Percentiles rank a stretch among this genome's conserved stretches.
These are phyloP conservation scores for Rhazya stricta DNA, from an alignment of 257 asterid species.

Conservation along the genomic window DNA sequence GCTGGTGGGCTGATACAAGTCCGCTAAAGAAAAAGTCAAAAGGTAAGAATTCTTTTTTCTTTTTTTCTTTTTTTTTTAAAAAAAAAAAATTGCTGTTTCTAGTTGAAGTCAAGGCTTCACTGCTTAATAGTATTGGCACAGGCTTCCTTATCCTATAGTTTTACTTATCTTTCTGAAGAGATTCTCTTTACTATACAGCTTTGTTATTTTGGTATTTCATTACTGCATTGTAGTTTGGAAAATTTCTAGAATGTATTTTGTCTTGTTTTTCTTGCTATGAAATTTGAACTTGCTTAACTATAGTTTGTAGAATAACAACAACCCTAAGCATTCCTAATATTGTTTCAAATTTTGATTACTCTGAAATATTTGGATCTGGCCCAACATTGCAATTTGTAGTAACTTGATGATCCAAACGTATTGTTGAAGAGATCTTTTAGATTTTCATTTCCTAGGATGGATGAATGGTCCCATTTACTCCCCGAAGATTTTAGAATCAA, in stretches of 20 bases:
- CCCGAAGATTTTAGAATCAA: background rate
- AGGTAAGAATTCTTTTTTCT: slow-evolving; percentile 61
- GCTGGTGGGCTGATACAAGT: slow-evolving; percentile 97
- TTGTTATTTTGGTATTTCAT: background rate
- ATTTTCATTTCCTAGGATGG: background rate
- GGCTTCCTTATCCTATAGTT: background rate
- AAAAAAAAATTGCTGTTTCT: background rate
- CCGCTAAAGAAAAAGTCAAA: slow-evolving; percentile 88
- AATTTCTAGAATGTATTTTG: background rate
- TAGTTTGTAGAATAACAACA: background rate
- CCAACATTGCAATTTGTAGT: background rate
- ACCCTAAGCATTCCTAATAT: background rate
- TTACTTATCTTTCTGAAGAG: background rate
- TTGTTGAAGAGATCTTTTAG: background rate
- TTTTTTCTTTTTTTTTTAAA: slow-evolving; percentile 15
- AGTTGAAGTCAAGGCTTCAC: background rate
- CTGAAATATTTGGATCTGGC: background rate
- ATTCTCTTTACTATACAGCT: background rate
- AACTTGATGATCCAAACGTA: background rate
- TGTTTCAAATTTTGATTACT: background rate
- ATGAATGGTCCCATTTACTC: no score
- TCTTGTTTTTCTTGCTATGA: background rate
- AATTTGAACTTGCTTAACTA: no score
- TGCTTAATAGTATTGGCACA: background rate
- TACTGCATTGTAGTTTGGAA: background rate